Conservation (phyloP, 495 filamentous ascomycete species). For the Collariella sp. region DNA sequence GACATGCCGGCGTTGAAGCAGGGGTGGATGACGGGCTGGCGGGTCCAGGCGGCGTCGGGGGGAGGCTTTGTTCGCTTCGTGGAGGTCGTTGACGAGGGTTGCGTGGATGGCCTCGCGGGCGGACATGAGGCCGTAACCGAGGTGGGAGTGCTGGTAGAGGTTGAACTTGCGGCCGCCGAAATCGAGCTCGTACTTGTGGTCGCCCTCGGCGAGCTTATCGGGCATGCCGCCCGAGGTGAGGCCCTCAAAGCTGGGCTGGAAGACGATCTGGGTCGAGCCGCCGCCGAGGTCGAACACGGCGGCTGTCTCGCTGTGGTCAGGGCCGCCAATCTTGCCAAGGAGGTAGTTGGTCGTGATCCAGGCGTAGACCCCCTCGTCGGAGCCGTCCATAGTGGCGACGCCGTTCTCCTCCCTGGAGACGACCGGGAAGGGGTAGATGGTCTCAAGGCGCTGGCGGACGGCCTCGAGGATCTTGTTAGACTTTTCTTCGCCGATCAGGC, state of each 20-base stretch:
- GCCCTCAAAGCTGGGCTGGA: slow-evolving; percentile 84
- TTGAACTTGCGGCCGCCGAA: slow-evolving; percentile 87
- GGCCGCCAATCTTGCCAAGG: slow-evolving; percentile 90
- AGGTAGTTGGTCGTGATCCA: slow-evolving; percentile 99
- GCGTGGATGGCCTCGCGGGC: slow-evolving; percentile 80
- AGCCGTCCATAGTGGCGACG: slow-evolving; percentile 92
- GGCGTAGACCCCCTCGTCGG: slow-evolving; percentile 93
- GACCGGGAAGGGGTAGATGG: slow-evolving; percentile 84
- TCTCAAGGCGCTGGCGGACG: slow-evolving; percentile 78
- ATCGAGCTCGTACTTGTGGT: slow-evolving; percentile 89
- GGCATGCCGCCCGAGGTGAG: slow-evolving; percentile 72
- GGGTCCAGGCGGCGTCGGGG: slow-evolving; percentile 41
- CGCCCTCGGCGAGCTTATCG: slow-evolving; percentile 72
- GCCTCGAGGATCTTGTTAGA: slow-evolving; percentile 78
- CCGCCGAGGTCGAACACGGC: slow-evolving; percentile 94
- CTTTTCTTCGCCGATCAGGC: slow-evolving; percentile 72
- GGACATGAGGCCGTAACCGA: slow-evolving; percentile 93
- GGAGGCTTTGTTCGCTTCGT: slow-evolving; percentile 40
- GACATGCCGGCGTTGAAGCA: slow-evolving; percentile 78
- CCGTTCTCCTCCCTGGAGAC: slow-evolving; percentile 76
- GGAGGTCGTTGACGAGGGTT: slow-evolving; percentile 52
- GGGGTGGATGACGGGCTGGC: slow-evolving; percentile 68
- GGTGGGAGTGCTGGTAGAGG: slow-evolving; percentile 97
- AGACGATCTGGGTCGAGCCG: slow-evolving; percentile 96
- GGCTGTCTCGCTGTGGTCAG: slow-evolving; percentile 80